These are phyloP conservation scores for Penicillium sp. DNA, from an alignment of 2,329 filamentous ascomycete genomes.

Conservation along the genomic window DNA sequence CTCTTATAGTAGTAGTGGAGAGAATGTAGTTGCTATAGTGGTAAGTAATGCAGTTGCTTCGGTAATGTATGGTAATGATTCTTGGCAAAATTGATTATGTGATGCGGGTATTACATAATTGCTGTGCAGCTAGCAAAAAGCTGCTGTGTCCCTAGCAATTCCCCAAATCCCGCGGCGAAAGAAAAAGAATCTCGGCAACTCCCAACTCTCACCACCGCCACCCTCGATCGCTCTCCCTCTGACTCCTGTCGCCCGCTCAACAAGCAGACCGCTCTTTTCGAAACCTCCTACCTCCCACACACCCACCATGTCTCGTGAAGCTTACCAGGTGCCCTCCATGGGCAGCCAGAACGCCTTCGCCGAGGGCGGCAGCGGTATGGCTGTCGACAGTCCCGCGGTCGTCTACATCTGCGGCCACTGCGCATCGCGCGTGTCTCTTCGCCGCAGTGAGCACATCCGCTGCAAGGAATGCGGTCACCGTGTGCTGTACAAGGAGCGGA, in stretches of 20 bases:
- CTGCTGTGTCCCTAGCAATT: too few species aligned
- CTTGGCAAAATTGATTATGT: too few species aligned
- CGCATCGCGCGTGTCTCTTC: conserved; percentile 73
- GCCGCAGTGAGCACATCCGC: conserved; percentile 76
- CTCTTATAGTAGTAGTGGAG: too few species aligned
- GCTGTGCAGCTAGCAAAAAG: too few species aligned
- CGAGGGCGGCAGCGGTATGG: conserved; percentile 43
- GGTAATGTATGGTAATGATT: too few species aligned
- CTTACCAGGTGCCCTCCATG: conserved; percentile 71
- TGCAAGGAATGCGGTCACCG: conserved; percentile 94
- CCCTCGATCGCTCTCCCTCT: not conserved
- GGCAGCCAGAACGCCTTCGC: conserved; percentile 45
- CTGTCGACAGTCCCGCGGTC: conserved; percentile 59
- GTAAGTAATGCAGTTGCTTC: too few species aligned
- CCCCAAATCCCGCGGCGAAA: conserved; percentile 6
- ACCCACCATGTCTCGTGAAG: conserved; percentile 67
- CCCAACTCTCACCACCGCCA: not conserved
- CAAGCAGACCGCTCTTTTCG: not conserved
- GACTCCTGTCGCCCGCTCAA: not conserved
- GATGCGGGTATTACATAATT: too few species aligned
- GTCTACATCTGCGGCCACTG: conserved; percentile 82
- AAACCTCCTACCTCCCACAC: not conserved
- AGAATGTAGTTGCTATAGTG: too few species aligned
- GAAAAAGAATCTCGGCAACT: conserved; percentile 18
- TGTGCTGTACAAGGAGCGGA: conserved; percentile 96